A percentile compares a stretch with the other conserved stretches of the same genome.
Evolutionary conservation across 768 basidiomycete genomes (phyloP).

Genomic region (Hericium coralloides): DNA sequence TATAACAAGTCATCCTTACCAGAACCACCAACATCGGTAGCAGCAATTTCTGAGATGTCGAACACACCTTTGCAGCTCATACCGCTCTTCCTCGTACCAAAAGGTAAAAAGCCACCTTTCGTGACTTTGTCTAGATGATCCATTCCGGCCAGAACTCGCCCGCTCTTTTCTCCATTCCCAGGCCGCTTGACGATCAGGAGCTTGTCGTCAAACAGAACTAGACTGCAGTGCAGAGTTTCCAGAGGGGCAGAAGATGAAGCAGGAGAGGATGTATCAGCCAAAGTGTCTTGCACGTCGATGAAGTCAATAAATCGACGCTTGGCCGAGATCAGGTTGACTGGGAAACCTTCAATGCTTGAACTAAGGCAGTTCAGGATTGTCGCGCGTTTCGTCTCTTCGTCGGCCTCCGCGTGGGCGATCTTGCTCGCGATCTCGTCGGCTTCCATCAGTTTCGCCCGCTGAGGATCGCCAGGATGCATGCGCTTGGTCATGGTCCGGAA

Average conservation of each 20-base stretch:
- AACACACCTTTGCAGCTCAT: constrained; percentile 81
- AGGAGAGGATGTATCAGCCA: constrained; percentile 45
- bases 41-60: constrained; percentile 77
- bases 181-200: constrained; percentile 86
- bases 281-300: constrained; percentile 84
- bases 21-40: constrained; percentile 76
- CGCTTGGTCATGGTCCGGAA: constrained; percentile 90
- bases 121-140: constrained; percentile 70
- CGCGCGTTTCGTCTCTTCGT: constrained; percentile 85
- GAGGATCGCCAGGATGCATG: constrained; percentile 71
- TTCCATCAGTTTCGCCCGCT: constrained; percentile 70
- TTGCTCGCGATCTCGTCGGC: constrained; percentile 83
- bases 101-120: constrained; percentile 47
- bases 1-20: constrained; percentile 37
- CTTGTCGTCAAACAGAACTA: constrained; percentile 94
- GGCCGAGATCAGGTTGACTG: constrained; percentile 82
- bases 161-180: constrained; percentile 66
- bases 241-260: constrained; percentile 28
- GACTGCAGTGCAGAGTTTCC: constrained; percentile 65
- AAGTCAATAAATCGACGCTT: constrained; percentile 84
- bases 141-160: constrained; percentile 61
- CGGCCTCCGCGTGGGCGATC: constrained; percentile 87
- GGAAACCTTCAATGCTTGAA: constrained; percentile 83
- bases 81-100: constrained; percentile 65
- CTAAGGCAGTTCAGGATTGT: constrained; percentile 82